These are phyloP conservation scores for Penicillium nucicola DNA, from an alignment of 495 filamentous ascomycete species.

Conservation along the genomic window DNA sequence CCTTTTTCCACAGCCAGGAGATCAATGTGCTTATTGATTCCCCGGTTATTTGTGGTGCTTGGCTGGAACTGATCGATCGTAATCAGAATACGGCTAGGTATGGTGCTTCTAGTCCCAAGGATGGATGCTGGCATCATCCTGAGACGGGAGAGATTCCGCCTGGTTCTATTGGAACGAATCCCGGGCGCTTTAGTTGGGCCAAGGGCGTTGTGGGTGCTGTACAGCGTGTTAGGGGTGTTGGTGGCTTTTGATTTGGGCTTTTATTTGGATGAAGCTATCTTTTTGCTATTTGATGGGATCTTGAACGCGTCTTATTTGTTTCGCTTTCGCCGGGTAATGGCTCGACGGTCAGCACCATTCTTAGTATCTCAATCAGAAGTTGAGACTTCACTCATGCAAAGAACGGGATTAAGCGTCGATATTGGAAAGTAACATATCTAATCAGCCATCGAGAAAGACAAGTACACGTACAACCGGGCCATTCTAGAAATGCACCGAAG, in stretches of 20 bases:
- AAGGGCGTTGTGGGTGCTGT: constrained; percentile 62
- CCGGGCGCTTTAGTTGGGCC: constrained; percentile 58
- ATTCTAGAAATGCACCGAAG: constrained; percentile 1
- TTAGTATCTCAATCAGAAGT: too few relatives aligned
- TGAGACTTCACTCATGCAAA: too few relatives aligned
- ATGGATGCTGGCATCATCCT: constrained; percentile 52
- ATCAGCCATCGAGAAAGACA: background rate
- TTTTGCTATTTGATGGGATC: too few relatives aligned
- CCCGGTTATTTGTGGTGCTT: constrained; percentile 52
- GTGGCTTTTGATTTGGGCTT: constrained; percentile 50
- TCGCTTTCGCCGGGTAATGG: too few relatives aligned
- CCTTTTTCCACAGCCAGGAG: constrained; percentile 74
- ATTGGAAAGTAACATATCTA: background rate
- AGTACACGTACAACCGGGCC: background rate
- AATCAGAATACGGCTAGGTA: constrained; percentile 71
- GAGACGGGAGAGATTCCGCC: constrained; percentile 50
- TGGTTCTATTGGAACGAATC: constrained; percentile 58
- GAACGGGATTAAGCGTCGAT: too few relatives aligned
- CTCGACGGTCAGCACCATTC: too few relatives aligned
- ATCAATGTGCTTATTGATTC: constrained; percentile 72
- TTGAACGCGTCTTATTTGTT: too few relatives aligned
- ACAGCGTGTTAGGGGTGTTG: constrained; percentile 57
- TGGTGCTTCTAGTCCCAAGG: constrained; percentile 51
- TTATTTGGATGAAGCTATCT: too few relatives aligned
- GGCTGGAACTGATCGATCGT: constrained; percentile 58